Evolutionary conservation across 495 filamentous ascomycete species (phyloP), one percentile per base, ranked within the genome.

Genomic region (Talaromyces ruber): DNA sequence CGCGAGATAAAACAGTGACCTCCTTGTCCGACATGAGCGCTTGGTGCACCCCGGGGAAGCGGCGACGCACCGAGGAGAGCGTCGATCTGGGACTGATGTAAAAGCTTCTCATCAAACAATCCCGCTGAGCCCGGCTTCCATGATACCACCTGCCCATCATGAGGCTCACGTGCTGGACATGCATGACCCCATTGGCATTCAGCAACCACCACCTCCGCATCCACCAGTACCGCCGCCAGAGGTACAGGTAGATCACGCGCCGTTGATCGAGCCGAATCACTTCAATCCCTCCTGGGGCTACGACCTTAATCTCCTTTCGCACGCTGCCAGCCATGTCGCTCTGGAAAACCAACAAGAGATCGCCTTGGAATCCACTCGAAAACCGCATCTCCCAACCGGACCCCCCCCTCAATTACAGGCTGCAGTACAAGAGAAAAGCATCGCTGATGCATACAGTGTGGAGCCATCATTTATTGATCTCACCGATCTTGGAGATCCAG

Each of bases 21-120:
- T 88, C 51, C 79, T 89, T 68, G 84, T 87, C 68, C 84, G 86
- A 67, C 86, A 89, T 79, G 84, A 88, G 73, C 87, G 86, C 74
- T 80, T 88, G 73, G 86, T 88, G 65, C 86, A 89, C 73, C 82
- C 85, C 66, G 83, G 84, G 67, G 85, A 88, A 65, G 70, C 67
- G 56, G 76, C 77, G 45, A 71, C 72, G 54, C 70, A 73, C 73
- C 76, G 76, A 39, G 64, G 64, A 63, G 76, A 78, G 63, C 70
- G 78, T 61, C 77, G 76, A 25, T 65, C 70, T 24, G 64, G 61
- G 56, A 67, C 58, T 51, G 25, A 59, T 52, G 59, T 26, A 21
- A 54, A 22, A n/a, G 26, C 39, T 21, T 63, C 68, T 47, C 71
- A 75, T 62, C 76, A 77, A 53, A 29, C 16, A 30, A 66, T 73